A percentile compares a stretch with the other conserved stretches of the same genome.
These are phyloP conservation scores for Grigorovia transvaalensis DNA, from an alignment of 805 yeast genomes.

Conservation along the genomic window DNA sequence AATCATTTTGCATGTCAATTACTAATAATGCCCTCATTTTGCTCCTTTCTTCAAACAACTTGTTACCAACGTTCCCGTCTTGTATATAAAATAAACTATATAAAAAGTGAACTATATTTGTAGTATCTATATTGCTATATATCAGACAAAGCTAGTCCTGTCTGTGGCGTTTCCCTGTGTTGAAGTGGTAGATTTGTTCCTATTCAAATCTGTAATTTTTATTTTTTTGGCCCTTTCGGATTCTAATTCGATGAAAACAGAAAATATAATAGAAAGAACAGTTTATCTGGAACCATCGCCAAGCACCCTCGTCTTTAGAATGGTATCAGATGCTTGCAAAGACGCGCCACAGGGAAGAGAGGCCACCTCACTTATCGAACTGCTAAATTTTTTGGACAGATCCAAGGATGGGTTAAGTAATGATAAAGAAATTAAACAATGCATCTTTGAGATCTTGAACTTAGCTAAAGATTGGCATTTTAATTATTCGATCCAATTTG, in stretches of 20 bases:
- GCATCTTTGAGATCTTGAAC: background rate
- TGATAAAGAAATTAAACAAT: background rate
- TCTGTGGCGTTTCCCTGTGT: background rate
- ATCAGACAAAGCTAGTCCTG: too few species aligned
- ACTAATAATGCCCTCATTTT: constrained; percentile 48
- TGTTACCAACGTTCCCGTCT: too few species aligned
- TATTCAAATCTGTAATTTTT: too few species aligned
- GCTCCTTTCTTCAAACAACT: background rate
- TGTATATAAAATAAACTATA: background rate
- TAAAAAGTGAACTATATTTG: background rate
- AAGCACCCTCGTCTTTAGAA: background rate
- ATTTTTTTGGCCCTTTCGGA: background rate
- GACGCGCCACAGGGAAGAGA: background rate
- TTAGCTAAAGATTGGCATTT: background rate
- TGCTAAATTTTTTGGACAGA: background rate
- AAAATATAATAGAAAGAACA: background rate
- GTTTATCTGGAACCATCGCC: background rate
- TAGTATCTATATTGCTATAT: background rate
- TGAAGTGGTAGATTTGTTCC: background rate
- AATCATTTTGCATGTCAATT: constrained; percentile 80
- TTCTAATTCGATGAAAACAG: background rate
- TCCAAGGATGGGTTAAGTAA: background rate
- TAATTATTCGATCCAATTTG: background rate
- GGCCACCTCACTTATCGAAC: background rate
- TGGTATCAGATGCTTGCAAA: background rate